Evolutionary conservation across 441 rosid species (phyloP).

Genomic region (Bocquillonia castaneifolia): DNA sequence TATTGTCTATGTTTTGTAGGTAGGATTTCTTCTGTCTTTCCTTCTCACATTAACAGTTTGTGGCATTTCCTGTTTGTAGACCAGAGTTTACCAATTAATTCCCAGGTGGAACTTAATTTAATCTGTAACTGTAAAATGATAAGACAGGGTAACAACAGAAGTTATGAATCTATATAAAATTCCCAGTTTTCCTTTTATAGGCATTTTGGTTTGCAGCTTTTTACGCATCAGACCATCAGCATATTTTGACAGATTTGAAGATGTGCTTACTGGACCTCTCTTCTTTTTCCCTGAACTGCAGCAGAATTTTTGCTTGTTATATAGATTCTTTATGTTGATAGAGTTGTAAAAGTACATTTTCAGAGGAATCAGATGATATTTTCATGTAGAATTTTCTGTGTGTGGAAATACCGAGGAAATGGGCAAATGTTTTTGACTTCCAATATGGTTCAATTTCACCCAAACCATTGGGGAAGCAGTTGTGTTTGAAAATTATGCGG

Average conservation of each 20-base stretch:
- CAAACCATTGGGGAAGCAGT: not conserved
- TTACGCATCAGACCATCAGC: not conserved
- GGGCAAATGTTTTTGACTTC: not conserved
- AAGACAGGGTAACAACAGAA: not conserved
- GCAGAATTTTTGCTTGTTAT: not conserved
- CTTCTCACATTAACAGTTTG: not conserved
- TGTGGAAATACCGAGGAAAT: not conserved
- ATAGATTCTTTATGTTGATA: not conserved
- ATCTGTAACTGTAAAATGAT: conserved; percentile 15
- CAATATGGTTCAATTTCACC: not conserved
- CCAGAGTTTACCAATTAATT: not conserved
- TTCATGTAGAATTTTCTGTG: not conserved
- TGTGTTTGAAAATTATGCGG: not conserved
- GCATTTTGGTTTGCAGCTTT: not conserved
- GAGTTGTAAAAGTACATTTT: not conserved
- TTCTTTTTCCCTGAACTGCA: not conserved
- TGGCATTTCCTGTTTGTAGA: conserved; percentile 4
- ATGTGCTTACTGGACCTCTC: not conserved
- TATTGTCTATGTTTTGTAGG: not conserved
- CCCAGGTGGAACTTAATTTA: conserved; percentile 1
- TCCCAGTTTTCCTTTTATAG: conserved; percentile 2
- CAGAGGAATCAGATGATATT: not conserved
- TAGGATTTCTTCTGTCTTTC: not conserved
- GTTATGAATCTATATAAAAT: conserved; percentile 1
- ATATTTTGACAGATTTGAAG: conserved; percentile 1